Evolutionary conservation across 1,139 yeast species (phyloP).

Genomic region (Hyphopichia burtonii): DNA sequence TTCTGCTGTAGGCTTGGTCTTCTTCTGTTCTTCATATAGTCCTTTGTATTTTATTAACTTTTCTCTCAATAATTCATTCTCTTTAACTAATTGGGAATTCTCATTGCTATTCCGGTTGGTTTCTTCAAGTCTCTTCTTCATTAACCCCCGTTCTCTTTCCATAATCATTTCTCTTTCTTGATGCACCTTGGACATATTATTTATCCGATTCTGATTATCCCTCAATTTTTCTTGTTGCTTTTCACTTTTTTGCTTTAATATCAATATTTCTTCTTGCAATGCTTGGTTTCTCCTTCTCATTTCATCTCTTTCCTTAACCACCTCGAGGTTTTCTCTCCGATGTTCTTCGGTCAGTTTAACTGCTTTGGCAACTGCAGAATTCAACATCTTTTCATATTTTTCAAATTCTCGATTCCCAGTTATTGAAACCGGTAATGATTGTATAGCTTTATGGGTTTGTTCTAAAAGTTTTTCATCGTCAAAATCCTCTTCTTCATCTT

Average conservation of each 20-base stretch:
- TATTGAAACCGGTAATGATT: slow-evolving; percentile 1
- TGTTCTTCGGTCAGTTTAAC: not conserved
- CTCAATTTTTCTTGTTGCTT: not conserved
- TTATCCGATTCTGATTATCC: not conserved
- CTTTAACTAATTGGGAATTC: slow-evolving; percentile 14
- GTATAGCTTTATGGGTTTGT: slow-evolving; percentile 4
- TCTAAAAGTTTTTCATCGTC: slow-evolving; percentile 1
- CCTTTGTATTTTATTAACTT: slow-evolving; percentile 35
- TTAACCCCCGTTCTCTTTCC: not conserved
- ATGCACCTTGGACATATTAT: not conserved
- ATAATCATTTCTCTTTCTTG: not conserved
- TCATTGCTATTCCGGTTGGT: not conserved
- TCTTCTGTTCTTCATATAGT: slow-evolving; percentile 19
- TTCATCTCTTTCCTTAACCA: not conserved
- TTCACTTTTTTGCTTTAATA: not conserved
- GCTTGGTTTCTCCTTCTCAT: not conserved
- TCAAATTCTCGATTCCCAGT: slow-evolving; percentile 3
- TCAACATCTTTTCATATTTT: slow-evolving; percentile 1
- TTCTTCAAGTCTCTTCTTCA: not conserved
- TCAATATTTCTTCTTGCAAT: not conserved
- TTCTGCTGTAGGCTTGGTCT: not conserved
- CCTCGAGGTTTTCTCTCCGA: not conserved
- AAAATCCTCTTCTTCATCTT: not conserved
- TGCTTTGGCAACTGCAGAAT: slow-evolving; percentile 2
- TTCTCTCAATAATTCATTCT: slow-evolving; percentile 30